Conservation (phyloP, 1,284 basidiomycete species). For the Polyporus tsugae region DNA sequence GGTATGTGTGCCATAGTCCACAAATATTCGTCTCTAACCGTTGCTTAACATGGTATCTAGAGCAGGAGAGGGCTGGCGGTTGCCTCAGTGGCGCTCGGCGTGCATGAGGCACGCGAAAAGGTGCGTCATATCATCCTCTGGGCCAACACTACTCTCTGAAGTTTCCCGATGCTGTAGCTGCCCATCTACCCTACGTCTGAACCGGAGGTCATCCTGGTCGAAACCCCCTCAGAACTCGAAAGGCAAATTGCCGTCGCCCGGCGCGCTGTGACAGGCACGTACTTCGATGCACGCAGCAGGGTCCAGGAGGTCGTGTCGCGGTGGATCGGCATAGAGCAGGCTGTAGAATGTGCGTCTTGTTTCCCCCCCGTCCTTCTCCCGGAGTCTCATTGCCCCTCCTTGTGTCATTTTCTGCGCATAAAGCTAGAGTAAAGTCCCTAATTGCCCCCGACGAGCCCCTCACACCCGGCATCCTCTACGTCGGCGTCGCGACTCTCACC, state of each 20-base stretch:
- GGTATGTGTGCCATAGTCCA: conserved; percentile 25
- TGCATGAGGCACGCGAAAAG: conserved; percentile 36
- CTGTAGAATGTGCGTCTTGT: conserved; percentile 78
- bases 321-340: conserved; percentile 86
- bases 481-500: conserved; percentile 87
- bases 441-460: conserved; percentile 82
- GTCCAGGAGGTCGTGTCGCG: conserved; percentile 76
- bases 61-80: conserved; percentile 32
- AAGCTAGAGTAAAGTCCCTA: conserved; percentile 85
- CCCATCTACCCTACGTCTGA: conserved; percentile 79
- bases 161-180: conserved; percentile 53
- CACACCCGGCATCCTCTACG: conserved; percentile 87
- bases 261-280: conserved; percentile 60
- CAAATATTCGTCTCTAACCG: background rate
- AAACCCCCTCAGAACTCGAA: conserved; percentile 78
- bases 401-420: background rate
- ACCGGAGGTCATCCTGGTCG: conserved; percentile 71
- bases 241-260: conserved; percentile 74
- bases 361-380: background rate
- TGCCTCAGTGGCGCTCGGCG: conserved; percentile 32
- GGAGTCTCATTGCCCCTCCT: background rate
- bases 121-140: conserved; percentile 20
- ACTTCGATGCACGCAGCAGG: conserved; percentile 63
- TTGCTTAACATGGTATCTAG: conserved; percentile 8
- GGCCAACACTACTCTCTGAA: background rate